These are phyloP conservation scores for Neurospora tetraspora DNA, from an alignment of 495 filamentous ascomycete species.

Conservation along the genomic window DNA sequence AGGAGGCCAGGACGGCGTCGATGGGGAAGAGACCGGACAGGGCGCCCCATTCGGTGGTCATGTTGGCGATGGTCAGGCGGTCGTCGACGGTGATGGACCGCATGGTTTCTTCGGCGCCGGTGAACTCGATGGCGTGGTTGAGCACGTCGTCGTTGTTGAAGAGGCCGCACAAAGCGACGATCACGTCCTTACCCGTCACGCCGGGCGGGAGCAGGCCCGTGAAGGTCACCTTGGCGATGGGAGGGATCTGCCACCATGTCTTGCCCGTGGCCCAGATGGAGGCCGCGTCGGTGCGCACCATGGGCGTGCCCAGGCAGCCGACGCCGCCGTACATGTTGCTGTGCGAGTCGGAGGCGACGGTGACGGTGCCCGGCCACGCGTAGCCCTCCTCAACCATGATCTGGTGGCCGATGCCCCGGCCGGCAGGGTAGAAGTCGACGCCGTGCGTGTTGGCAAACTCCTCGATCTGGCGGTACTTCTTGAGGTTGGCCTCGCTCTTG, in stretches of 20 bases:
- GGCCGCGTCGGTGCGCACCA: conserved; percentile 82
- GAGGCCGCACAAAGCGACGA: conserved; percentile 77
- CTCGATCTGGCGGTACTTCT: conserved; percentile 80
- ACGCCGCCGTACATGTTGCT: conserved; percentile 89
- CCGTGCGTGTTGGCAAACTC: conserved; percentile 74
- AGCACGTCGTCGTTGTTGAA: conserved; percentile 87
- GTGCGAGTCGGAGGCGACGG: conserved; percentile 76
- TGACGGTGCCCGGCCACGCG: conserved; percentile 72
- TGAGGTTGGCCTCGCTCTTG: conserved; percentile 67
- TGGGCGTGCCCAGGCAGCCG: conserved; percentile 61
- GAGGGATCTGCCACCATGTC: conserved; percentile 88
- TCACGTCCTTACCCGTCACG: conserved; percentile 92
- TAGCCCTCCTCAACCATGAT: conserved; percentile 32
- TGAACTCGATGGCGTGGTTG: conserved; percentile 89
- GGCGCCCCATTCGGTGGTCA: conserved; percentile 95
- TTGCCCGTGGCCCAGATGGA: conserved; percentile 76
- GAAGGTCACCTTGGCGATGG: conserved; percentile 70
- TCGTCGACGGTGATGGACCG: conserved; percentile 64
- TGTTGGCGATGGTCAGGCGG: conserved; percentile 80
- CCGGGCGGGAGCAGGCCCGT: conserved; percentile 65
- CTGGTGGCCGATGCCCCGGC: conserved; percentile 45
- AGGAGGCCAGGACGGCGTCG: conserved; percentile 59
- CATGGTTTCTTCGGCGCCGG: conserved; percentile 70
- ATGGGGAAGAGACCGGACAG: conserved; percentile 72
- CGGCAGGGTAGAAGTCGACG: conserved; percentile 76